Base-by-base conservation (phyloP, 2,329 filamentous ascomycete species). In the Sporothrix pallida region DNA sequence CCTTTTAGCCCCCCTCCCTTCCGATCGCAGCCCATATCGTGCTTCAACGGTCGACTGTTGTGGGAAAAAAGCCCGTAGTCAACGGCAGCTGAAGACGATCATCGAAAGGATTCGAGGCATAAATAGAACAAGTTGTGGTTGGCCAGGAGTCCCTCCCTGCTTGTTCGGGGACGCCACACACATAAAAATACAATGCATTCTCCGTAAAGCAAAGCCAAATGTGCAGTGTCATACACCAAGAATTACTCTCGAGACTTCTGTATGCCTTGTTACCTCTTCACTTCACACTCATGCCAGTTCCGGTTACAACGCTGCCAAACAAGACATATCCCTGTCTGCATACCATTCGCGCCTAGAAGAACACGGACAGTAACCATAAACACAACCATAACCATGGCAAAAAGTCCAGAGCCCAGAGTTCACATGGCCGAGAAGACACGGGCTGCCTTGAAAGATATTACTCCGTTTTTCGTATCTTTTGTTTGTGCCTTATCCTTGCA, bases 21-120 rank as follows among this genome's bases (percentile, higher is more conserved):
- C 65, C 65, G 65, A 69, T 69, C 68, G 37, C 50, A 58, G 50
- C 68, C 37, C 68, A 17, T 26, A 58, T 70, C 68, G 42, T 67
- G 42, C 31, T 48, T 58, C 68, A 31, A n/a, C 50, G 48, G 13
- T 31, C 63, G 37, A 17, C 46, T 9, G 63, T 50, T 15, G 44
- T 26, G 31, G 23, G 46, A 31, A 50, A 67, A 58, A 37, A 48
- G 2, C n/a, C 50, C 31, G 60, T 44, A n/a, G 23, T 65, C 60
- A 46, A 65, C 60, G 60, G 60, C 60, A 46, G 37, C 60, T 46
- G 37, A 46, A 13, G 37, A 46, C 8, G 60, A 65, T 46, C 37
- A n/a, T 23, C 10, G 60, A 10, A 17, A 10, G 20, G 17, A 42
- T 20, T 44, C 37, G 17, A 65, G 17, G 3, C 46, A 63, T 20